These are phyloP conservation scores for Colletotrichum falcatum DNA, from an alignment of 2,329 filamentous ascomycete species.

Conservation along the genomic window DNA sequence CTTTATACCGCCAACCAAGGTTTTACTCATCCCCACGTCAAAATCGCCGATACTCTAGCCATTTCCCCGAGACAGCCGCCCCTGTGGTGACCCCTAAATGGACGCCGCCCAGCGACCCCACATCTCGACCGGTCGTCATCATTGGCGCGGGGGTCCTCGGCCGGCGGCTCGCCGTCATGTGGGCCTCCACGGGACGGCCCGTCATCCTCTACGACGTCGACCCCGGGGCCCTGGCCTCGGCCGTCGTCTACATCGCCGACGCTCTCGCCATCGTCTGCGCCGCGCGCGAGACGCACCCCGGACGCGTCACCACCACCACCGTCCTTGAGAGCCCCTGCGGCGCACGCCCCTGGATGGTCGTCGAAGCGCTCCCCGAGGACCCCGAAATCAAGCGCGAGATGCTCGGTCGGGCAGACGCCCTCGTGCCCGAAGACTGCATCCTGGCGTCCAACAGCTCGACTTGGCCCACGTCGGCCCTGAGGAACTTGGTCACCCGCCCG, in stretches of 20 bases:
- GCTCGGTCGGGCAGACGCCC: conserved; percentile 46
- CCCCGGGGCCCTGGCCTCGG: conserved; percentile 42
- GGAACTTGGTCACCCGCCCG: conserved; percentile 42
- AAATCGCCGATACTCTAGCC: conserved; percentile 32
- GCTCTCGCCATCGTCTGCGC: conserved; percentile 49
- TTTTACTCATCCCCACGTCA: conserved; percentile 21
- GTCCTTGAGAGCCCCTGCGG: conserved; percentile 43
- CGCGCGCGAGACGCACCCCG: conserved; percentile 45
- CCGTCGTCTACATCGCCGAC: conserved; percentile 50
- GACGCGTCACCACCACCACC: conserved; percentile 45
- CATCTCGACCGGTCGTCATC: conserved; percentile 53
- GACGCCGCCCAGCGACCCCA: conserved; percentile 46
- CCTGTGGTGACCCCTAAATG: conserved; percentile 39
- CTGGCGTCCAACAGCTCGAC: conserved; percentile 49
- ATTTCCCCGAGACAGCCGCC: conserved; percentile 3
- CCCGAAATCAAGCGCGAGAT: conserved; percentile 47
- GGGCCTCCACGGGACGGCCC: conserved; percentile 46
- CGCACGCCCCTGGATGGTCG: conserved; percentile 46
- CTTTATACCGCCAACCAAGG: conserved; percentile 26
- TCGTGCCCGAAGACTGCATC: conserved; percentile 46
- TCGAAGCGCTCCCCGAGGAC: conserved; percentile 50
- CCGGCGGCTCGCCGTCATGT: conserved; percentile 52
- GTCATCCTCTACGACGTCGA: conserved; percentile 48
- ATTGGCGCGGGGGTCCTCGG: conserved; percentile 56
- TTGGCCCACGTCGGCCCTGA: conserved; percentile 47